Evolutionary conservation across 2,329 filamentous ascomycete species (phyloP), one percentile per base, ranked within the genome.

Genomic region (Sarocladium strictum): DNA sequence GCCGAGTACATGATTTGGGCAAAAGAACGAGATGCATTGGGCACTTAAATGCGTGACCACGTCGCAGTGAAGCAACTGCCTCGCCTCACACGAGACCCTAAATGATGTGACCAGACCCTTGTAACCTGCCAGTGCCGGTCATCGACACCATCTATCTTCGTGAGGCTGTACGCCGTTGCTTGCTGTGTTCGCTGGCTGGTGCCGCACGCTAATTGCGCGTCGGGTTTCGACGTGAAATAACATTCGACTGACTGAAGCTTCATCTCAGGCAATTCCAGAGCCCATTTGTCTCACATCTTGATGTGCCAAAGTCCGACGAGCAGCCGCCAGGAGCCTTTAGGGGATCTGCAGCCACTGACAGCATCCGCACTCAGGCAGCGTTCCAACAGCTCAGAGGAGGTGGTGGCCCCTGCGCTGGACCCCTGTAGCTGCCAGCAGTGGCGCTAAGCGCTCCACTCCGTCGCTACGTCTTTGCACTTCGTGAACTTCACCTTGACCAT

Each of bases 381-480:
- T 27, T 17, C 23, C 43, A 32, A n/a, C n/a, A n/a, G n/a, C n/a
- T n/a, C n/a, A n/a, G n/a, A n/a, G 47, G 12, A 4, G 19, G n/a
- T 15, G 47, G n/a, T 33, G 47, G 27, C 17, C 47, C 26, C 29
- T 51, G 26, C 47, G 27, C 27, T 33, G 43, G 24, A 29, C 12
- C 43, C 43, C 15, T 35, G 47, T 51, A 21, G 47, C 27, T 35
- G n/a, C 12, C n/a, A 51, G 15, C 21, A 14, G 53, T 56, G 55
- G 27, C 35, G 15, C 58, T 53, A 35, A 55, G 14, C 9, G 32
- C 9, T 33, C 32, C 32, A 33, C 32, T 33, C 32, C 32, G n/a
- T 33, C 32, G 15, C 32, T 33, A 33, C 32, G 9, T n/a, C n/a
- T n/a, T n/a, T n/a, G n/a, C n/a, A n/a, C n/a, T n/a, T 15, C 35